phyloP scores from a whole-genome alignment of 306 rosid species.

The Senna tora region DNA sequence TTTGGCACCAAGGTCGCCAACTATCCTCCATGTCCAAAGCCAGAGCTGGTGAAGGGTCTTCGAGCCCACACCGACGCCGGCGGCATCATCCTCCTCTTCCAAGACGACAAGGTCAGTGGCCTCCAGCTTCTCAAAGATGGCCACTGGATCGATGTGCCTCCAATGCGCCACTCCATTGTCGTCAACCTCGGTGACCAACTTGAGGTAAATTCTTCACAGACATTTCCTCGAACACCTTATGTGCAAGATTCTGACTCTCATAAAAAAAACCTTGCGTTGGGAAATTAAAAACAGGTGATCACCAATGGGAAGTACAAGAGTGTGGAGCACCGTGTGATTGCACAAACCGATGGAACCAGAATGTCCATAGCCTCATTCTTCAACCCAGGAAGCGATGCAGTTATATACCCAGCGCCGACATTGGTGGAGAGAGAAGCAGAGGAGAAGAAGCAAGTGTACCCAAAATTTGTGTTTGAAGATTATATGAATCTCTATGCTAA shows the following conservation, averaged over 20 bases:
- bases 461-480: constrained; percentile 64
- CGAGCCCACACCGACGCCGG: constrained; percentile 79
- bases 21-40: constrained; percentile 67
- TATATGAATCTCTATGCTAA: constrained; percentile 65
- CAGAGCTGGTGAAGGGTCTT: constrained; percentile 65
- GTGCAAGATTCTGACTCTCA: background rate
- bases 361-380: constrained; percentile 74
- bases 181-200: constrained; percentile 66
- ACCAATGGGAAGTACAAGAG: constrained; percentile 72
- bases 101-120: constrained; percentile 69
- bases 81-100: constrained; percentile 65
- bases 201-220: constrained; percentile 43
- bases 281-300: constrained; percentile 42
- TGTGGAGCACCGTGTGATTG: constrained; percentile 62
- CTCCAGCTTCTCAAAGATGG: constrained; percentile 66
- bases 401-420: constrained; percentile 58
- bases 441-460: constrained; percentile 56
- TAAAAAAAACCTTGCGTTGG: background rate
- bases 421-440: constrained; percentile 54
- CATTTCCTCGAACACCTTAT: background rate
- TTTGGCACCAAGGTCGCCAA: constrained; percentile 71
- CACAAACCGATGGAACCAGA: constrained; percentile 56
- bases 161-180: constrained; percentile 67
- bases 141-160: constrained; percentile 64
- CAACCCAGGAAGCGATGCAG: constrained; percentile 66